Percentiles rank a stretch among this genome's conserved stretches.
These are phyloP conservation scores for Laburnicola sp. DNA, from an alignment of 2,329 filamentous ascomycete genomes.

Conservation along the genomic window DNA sequence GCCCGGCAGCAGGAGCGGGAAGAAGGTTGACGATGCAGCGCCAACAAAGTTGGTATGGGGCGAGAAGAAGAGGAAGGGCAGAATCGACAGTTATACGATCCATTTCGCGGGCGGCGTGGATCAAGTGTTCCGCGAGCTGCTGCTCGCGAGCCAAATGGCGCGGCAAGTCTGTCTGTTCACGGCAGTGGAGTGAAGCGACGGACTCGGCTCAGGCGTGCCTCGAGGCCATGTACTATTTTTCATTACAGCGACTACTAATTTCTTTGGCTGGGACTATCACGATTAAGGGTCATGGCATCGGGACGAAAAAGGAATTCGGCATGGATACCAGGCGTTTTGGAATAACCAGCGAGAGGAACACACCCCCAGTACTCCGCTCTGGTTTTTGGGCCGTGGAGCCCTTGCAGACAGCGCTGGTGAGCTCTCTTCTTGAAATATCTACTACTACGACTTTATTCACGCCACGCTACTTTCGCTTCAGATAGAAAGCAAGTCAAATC, in stretches of 20 bases:
- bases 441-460: slow-evolving; percentile 1
- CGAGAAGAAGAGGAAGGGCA: slow-evolving; percentile 42
- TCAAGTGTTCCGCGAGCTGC: slow-evolving; percentile 42
- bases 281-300: slow-evolving; percentile 3
- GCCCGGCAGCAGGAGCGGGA: slow-evolving; percentile 41
- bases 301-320: slow-evolving; percentile 10
- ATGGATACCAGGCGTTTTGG: slow-evolving; percentile 25
- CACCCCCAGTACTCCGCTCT: slow-evolving; percentile 8
- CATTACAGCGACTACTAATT: not conserved
- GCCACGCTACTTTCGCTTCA: slow-evolving; percentile 2
- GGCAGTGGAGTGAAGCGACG: slow-evolving; percentile 33
- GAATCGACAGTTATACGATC: slow-evolving; percentile 44
- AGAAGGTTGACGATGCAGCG: slow-evolving; percentile 39
- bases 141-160: slow-evolving; percentile 45
- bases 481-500: not conserved
- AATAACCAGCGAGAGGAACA: slow-evolving; percentile 4
- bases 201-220: not conserved
- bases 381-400: not conserved
- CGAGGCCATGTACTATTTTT: slow-evolving; percentile 3
- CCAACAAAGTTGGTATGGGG: slow-evolving; percentile 40
- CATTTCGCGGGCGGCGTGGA: slow-evolving; percentile 45
- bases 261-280: slow-evolving; percentile 1
- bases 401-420: not conserved
- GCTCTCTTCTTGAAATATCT: not conserved
- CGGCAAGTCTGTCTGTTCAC: slow-evolving; percentile 43